A percentile compares a stretch with the other conserved stretches of the same genome.
These are phyloP conservation scores for Cucurbita pepo DNA, from an alignment of 306 rosid genomes.

Conservation along the genomic window DNA sequence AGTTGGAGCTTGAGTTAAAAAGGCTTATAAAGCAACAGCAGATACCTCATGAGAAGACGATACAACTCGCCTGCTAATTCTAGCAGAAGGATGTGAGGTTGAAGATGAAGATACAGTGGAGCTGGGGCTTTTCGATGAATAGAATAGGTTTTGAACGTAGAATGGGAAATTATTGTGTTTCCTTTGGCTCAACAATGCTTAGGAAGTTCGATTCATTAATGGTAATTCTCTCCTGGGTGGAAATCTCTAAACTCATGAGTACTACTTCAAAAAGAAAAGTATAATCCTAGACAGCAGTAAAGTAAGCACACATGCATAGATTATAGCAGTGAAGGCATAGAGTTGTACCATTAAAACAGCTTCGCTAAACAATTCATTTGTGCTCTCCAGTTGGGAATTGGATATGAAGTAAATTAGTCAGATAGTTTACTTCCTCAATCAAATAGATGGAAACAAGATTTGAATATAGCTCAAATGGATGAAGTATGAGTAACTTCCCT, in stretches of 20 bases:
- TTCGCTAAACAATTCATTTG: neutral
- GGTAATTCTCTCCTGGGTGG: neutral
- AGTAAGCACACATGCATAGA: neutral
- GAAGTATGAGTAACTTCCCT: too few relatives aligned
- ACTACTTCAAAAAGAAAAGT: neutral
- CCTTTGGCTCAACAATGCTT: neutral
- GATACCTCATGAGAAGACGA: neutral
- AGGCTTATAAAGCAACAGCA: neutral
- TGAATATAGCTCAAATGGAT: too few relatives aligned
- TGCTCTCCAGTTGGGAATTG: neutral
- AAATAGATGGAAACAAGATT: neutral
- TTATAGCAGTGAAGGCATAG: neutral
- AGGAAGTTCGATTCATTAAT: constrained; percentile 1
- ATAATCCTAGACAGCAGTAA: neutral
- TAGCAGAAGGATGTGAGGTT: neutral
- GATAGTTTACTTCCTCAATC: neutral
- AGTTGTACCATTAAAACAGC: neutral
- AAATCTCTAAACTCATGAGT: neutral
- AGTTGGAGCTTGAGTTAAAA: neutral
- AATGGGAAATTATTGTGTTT: neutral
- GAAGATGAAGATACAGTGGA: neutral
- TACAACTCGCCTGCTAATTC: neutral
- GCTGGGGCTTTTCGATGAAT: neutral
- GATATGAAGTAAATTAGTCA: neutral
- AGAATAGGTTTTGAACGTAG: constrained; percentile 3